Evolutionary conservation across 2,329 filamentous ascomycete species (phyloP), one percentile per base, ranked within the genome.

Genomic region (Teratosphaeria destructans): DNA sequence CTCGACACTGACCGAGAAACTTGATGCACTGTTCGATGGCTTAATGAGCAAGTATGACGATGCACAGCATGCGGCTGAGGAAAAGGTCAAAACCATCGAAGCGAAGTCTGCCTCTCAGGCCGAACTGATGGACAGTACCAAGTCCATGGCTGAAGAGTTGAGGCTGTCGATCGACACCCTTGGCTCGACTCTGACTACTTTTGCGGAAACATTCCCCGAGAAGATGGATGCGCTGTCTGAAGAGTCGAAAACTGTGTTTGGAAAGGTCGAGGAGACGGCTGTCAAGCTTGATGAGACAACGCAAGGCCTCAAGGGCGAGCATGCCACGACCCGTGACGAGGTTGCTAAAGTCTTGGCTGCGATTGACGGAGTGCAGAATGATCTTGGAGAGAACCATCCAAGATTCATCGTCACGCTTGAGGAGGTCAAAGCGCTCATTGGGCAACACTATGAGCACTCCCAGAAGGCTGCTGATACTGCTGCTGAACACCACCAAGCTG

Each of bases 21-120:
- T 87, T 47, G 84, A 96, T 62, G 88, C 91, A 68, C 91, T 90
- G 71, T 85, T 96, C 66, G 82, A 83, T 60, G 89, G 91, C 64
- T 79, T 99, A 27, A 84, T 95, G 72, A 79, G 82, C 65, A 96
- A 95, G 72, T 95, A 96, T 69, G 92, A 96, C 59, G 90, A 94
- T 62, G 86, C 92, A 63, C 88, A 95, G 69, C 77, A 82, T 23
- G 78, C 84, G 7, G 81, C 90, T 34, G 88, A 95, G 53, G 86
- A 89, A 55, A 88, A 88, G 66, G 82, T 85, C 55, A 85, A 86
- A 64, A 82, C 86, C 37, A 84, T 85, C 58, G 90, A 93, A 66
- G 86, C 88, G 64, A 86, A 88, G 60, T 85, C 89, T 35, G 76
- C 82, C 37, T 83, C 88, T 64, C 85, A 91, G 63, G 84, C 92